Percentiles rank a stretch among this genome's conserved stretches.
These are phyloP conservation scores for Stenogyne calaminthoides DNA, from an alignment of 305 asterid genomes.

Conservation along the genomic window DNA sequence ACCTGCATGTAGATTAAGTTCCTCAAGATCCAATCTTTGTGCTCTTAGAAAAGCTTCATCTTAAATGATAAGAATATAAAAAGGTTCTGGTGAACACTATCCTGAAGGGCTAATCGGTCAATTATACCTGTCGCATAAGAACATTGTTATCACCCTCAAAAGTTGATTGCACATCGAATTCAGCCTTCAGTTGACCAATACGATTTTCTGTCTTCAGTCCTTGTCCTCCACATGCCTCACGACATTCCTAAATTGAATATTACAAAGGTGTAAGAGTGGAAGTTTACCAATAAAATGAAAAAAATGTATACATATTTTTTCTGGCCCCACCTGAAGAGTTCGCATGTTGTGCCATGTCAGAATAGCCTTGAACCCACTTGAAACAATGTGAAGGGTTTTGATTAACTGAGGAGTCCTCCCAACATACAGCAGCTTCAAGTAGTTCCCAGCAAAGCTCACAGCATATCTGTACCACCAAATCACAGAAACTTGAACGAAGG, in stretches of 20 bases:
- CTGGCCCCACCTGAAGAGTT: slow-evolving; percentile 82
- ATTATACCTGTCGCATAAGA: slow-evolving; percentile 93
- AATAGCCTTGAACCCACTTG: slow-evolving; percentile 88
- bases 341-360: slow-evolving; percentile 94
- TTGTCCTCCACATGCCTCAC: slow-evolving; percentile 99
- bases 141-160: slow-evolving; percentile 98
- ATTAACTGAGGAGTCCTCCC: slow-evolving; percentile 78
- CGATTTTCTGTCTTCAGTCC: slow-evolving; percentile 94
- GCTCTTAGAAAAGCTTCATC: neutral
- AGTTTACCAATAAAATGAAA: slow-evolving; percentile 8
- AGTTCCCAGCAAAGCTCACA: slow-evolving; percentile 76
- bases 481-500: neutral
- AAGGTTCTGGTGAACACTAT: slow-evolving; percentile 1
- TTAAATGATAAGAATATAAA: neutral
- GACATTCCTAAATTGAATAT: slow-evolving; percentile 67
- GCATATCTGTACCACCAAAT: slow-evolving; percentile 65
- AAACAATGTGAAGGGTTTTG: slow-evolving; percentile 85
- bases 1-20: slow-evolving; percentile 54
- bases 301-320: slow-evolving; percentile 9
- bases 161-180: slow-evolving; percentile 91
- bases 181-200: slow-evolving; percentile 89
- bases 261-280: slow-evolving; percentile 24
- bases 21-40: neutral
- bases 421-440: slow-evolving; percentile 67
- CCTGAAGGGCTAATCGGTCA: neutral